Evolutionary conservation across 148 eudicot species (phyloP).

Genomic region (Amaranthus hypochondriacus): DNA sequence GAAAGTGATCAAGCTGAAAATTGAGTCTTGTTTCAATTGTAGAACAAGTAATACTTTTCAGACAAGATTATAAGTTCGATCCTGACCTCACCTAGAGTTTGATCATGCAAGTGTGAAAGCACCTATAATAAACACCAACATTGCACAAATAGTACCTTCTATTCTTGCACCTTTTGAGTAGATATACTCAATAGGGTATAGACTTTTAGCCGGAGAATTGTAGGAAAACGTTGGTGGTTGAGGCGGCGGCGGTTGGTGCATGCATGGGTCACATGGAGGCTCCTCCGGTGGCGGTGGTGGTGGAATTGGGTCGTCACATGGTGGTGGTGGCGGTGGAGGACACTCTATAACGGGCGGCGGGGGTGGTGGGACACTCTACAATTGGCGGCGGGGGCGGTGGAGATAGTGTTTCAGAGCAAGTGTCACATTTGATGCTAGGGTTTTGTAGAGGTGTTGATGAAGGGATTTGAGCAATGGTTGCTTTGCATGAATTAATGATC

Average conservation of each 20-base stretch:
- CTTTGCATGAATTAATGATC: conserved; percentile 17
- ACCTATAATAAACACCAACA: conserved; percentile 14
- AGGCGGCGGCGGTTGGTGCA: conserved; percentile 26
- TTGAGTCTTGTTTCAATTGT: too few relatives aligned
- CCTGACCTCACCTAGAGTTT: too few relatives aligned
- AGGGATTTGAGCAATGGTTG: conserved; percentile 5
- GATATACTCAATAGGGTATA: conserved; percentile 30
- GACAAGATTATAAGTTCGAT: too few relatives aligned
- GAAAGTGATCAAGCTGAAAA: too few relatives aligned
- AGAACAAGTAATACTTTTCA: too few relatives aligned
- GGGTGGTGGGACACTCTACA: conserved; percentile 30
- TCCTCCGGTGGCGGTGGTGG: conserved; percentile 39
- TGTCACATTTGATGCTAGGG: conserved; percentile 45
- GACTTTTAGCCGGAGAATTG: conserved; percentile 26
- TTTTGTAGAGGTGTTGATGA: conserved; percentile 19
- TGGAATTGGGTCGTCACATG: conserved; percentile 20
- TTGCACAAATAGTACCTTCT: conserved; percentile 8
- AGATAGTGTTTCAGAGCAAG: conserved; percentile 23
- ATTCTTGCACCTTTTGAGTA: conserved; percentile 18
- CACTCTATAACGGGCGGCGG: conserved; percentile 29
- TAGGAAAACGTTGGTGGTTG: conserved; percentile 38
- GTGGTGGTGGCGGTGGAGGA: conserved; percentile 36
- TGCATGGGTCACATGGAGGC: conserved; percentile 28
- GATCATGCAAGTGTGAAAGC: conserved; percentile 20
- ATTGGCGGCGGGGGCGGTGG: conserved; percentile 30